Percentiles rank a stretch among this genome's conserved stretches.
phyloP scores from a whole-genome alignment of 2,329 filamentous ascomycete species.

The Botryotinia convoluta region DNA sequence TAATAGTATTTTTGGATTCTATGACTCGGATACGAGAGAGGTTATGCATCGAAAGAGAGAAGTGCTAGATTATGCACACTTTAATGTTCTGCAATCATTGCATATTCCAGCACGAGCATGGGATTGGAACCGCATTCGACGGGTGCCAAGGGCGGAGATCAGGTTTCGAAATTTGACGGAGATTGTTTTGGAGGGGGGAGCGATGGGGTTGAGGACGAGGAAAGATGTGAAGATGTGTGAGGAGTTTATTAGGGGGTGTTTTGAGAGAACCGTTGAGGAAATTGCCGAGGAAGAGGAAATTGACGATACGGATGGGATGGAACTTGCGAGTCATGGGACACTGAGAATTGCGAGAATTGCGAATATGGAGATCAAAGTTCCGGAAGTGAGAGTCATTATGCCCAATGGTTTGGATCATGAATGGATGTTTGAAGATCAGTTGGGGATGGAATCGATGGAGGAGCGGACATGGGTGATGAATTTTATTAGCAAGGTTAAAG shows the following conservation, averaged over 20 bases:
- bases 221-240: neutral
- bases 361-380: neutral
- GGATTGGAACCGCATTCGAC: neutral
- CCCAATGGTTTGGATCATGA: neutral
- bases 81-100: neutral
- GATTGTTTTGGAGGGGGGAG: neutral
- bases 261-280: neutral
- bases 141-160: neutral
- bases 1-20: neutral
- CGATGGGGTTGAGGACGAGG: neutral
- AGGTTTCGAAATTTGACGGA: neutral
- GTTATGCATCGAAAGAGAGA: too few species aligned
- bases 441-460: constrained; percentile 9
- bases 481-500: neutral
- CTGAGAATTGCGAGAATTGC: fast-evolving
- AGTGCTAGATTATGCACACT: neutral
- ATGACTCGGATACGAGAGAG: fast-evolving
- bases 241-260: neutral
- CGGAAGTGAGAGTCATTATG: neutral
- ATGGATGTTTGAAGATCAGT: neutral
- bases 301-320: too few species aligned
- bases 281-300: neutral
- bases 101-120: neutral
- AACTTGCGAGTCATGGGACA: too few species aligned
- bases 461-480: neutral